phyloP scores from a whole-genome alignment of 1,139 yeast genomes.

The Suhomyces panamericanus region DNA sequence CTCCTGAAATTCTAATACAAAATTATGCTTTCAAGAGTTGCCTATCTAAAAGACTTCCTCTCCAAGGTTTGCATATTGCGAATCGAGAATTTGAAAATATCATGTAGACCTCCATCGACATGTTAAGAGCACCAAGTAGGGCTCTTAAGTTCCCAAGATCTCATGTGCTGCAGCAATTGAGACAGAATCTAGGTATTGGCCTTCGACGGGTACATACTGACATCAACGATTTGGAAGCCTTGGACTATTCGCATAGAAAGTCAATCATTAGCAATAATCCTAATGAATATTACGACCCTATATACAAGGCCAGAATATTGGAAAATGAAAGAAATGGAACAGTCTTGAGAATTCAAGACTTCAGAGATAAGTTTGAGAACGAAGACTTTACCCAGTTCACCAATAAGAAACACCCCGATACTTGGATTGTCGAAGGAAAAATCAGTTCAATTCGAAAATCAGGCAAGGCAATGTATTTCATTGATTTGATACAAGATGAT shows the following conservation, averaged over 20 bases:
- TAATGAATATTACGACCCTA: conserved; percentile 21
- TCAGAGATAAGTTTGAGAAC: conserved; percentile 20
- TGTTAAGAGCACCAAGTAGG: neutral
- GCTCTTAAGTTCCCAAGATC: neutral
- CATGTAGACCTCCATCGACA: neutral
- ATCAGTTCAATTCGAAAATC: conserved; percentile 56
- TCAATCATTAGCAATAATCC: conserved; percentile 9
- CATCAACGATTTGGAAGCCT: conserved; percentile 8
- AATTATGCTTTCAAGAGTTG: too few species aligned
- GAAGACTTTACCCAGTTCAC: conserved; percentile 21
- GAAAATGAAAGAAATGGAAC: conserved; percentile 1
- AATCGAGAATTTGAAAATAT: neutral
- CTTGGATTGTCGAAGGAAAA: conserved; percentile 51
- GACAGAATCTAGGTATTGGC: neutral
- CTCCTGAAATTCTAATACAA: too few species aligned
- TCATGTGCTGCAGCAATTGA: neutral
- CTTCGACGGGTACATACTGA: neutral
- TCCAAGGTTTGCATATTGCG: neutral
- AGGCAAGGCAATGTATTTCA: conserved; percentile 65
- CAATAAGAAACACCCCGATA: conserved; percentile 17
- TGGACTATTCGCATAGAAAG: conserved; percentile 14
- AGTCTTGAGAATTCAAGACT: conserved; percentile 20
- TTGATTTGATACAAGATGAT: conserved; percentile 65
- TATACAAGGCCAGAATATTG: conserved; percentile 15
- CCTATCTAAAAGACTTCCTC: too few species aligned